Conservation (phyloP, 2,329 filamentous ascomycete species). For the Aquanectria penicillioides region DNA sequence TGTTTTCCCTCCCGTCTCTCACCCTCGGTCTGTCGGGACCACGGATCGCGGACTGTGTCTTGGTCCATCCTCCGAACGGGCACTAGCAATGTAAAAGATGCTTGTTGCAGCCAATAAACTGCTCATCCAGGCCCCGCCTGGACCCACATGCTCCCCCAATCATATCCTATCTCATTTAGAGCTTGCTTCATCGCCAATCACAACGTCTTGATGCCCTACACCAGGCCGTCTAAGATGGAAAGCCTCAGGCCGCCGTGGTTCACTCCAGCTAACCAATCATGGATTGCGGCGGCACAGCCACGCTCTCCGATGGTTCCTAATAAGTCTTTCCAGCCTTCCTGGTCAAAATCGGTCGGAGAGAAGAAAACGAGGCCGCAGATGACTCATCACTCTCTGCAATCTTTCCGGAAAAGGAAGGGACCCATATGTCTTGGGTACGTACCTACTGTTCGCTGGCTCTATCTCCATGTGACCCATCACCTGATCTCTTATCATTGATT, state of each 20-base stretch:
- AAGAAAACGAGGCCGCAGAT: slow-evolving; percentile 5
- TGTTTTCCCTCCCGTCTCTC: no score
- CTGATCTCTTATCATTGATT: slow-evolving; percentile 32
- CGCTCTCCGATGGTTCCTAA: slow-evolving; percentile 13
- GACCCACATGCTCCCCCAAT: slow-evolving; percentile 27
- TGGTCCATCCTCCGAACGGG: slow-evolving; percentile 23
- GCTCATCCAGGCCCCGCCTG: slow-evolving; percentile 20
- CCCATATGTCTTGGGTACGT: not conserved
- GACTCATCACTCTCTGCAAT: slow-evolving; percentile 19
- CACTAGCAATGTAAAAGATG: slow-evolving; percentile 25
- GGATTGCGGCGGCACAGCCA: slow-evolving; percentile 9
- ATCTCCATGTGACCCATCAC: slow-evolving; percentile 33
- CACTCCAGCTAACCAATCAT: slow-evolving; percentile 21
- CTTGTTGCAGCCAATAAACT: slow-evolving; percentile 28
- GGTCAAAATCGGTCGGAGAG: slow-evolving; percentile 7
- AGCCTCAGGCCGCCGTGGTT: slow-evolving; percentile 22
- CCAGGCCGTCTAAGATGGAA: not conserved
- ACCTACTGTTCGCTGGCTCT: not conserved
- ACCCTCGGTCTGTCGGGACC: slow-evolving; percentile 12
- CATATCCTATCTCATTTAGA: slow-evolving; percentile 21
- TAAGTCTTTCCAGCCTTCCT: slow-evolving; percentile 11
- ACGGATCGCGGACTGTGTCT: slow-evolving; percentile 20
- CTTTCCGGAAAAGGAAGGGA: not conserved
- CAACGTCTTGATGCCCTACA: not conserved
- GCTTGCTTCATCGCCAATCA: slow-evolving; percentile 33